These are phyloP conservation scores for Paraphoma chrysanthemicola DNA, from an alignment of 2,329 filamentous ascomycete genomes.

Conservation along the genomic window DNA sequence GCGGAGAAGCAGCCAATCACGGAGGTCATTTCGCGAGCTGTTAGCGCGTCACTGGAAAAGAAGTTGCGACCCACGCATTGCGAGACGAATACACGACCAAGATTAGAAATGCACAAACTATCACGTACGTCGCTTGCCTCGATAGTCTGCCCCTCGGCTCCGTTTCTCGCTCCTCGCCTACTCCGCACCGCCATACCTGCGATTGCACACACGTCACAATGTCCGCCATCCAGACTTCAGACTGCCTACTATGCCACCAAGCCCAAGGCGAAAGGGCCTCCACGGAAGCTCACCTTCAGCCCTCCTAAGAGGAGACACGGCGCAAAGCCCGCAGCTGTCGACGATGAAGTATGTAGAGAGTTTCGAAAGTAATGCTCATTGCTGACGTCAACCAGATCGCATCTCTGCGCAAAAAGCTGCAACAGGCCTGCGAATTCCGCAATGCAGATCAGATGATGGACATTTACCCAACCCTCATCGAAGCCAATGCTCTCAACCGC, in stretches of 20 bases:
- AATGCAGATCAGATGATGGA: conserved; percentile 28
- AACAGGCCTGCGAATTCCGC: conserved; percentile 21
- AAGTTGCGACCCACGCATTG: conserved; percentile 1
- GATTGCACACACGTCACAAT: conserved; percentile 9
- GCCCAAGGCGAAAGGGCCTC: conserved; percentile 5
- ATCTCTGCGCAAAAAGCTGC: conserved; percentile 17
- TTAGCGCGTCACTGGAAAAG: conserved; percentile 18
- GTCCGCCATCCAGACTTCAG: conserved; percentile 1
- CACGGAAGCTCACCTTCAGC: not conserved
- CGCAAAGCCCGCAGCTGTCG: not conserved
- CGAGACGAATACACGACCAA: not conserved
- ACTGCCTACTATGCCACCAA: conserved; percentile 23
- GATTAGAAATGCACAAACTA: conserved; percentile 26
- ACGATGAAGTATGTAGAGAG: not conserved
- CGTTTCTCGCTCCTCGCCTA: conserved; percentile 45
- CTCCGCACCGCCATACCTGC: conserved; percentile 23
- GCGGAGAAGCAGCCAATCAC: conserved; percentile 38
- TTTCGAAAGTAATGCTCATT: no score
- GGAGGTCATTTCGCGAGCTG: conserved; percentile 14
- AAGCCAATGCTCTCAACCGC: conserved; percentile 12
- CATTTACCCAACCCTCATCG: conserved; percentile 34
- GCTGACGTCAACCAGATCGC: not conserved
- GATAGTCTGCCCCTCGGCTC: conserved; percentile 42
- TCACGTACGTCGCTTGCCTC: conserved; percentile 36
- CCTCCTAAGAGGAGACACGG: not conserved